Evolutionary conservation across 2,329 filamentous ascomycete genomes (phyloP), one percentile per base, ranked within the genome.

Genomic region (Chaetothyriales sp.): DNA sequence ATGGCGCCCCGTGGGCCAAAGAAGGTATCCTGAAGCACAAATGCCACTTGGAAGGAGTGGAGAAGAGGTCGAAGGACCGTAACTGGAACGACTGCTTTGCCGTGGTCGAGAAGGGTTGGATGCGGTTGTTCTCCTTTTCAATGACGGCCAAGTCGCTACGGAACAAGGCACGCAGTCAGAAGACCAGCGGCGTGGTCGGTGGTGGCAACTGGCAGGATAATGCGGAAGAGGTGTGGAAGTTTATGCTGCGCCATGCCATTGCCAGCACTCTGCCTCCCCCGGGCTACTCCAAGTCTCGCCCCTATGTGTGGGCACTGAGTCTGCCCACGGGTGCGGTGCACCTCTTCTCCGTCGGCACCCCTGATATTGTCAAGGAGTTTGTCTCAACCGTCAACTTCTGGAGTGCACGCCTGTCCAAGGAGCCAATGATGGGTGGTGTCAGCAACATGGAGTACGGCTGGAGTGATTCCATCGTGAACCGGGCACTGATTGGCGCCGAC

Each of bases 161-260:
- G 32, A 76, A 80, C 59, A 88, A 86, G 78, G 55, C 72, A 66
- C 62, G 73, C 52, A 73, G 72, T 54, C 70, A 69, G 20, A 67
- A 72, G 49, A 75, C 76, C 8, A 80, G 79, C 10, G 78, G 81
- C 25, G 76, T 84, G 5, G 92, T 96, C 1, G 92, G 92, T 57
- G 92, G 92, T 54, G 92, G 92, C 20, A 96, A 98, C 66, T 98
- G 92, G 92, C 90, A 90, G 66, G 89, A 95, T 59, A 96, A 94
- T 63, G 92, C 92, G 4, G 88, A 94, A 57, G 86, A 82, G 57
- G 74, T 95, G 8, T 89, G 86, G 60, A 84, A 83, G 18, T 96
- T 95, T 66, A 81, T 84, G 44, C 78, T 98, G 6, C 80, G 89
- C 18, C 89, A 96, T 65, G 93, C 89, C 0, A 84, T 96, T 57